These are phyloP conservation scores for Phoenix roebelenii DNA, from an alignment of 176 grass and related monocot genomes.

Conservation along the genomic window DNA sequence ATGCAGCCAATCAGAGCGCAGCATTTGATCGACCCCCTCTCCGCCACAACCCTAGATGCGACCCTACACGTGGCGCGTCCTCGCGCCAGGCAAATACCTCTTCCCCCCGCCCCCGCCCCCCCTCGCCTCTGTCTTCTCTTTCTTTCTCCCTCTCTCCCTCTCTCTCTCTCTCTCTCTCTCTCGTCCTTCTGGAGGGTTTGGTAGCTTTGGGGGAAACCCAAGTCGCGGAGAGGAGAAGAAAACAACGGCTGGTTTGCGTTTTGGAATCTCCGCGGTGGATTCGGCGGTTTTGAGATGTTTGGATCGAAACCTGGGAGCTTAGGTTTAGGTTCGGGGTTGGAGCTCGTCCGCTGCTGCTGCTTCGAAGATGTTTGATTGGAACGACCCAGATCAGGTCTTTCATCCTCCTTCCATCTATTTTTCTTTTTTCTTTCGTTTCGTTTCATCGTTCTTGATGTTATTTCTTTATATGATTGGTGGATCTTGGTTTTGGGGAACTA, in stretches of 20 bases:
- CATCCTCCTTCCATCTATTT: not conserved
- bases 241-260: not conserved
- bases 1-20: conserved; percentile 22
- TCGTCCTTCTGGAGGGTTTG: too few species aligned
- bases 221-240: conserved; percentile 22
- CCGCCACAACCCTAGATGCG: conserved; percentile 39
- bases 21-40: conserved; percentile 49
- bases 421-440: not conserved
- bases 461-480: not conserved
- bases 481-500: not conserved
- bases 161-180: not conserved
- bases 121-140: not conserved
- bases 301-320: not conserved
- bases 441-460: not conserved
- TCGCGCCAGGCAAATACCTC: conserved; percentile 1
- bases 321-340: conserved; percentile 3
- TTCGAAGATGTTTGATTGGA: conserved; percentile 20
- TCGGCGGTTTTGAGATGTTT: conserved; percentile 19
- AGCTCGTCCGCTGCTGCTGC: not conserved
- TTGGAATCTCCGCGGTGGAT: too few species aligned
- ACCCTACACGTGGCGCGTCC: conserved; percentile 34
- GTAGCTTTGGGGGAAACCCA: too few species aligned
- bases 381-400: conserved; percentile 13
- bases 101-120: conserved; percentile 10
- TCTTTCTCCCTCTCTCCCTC: not conserved